Conservation (phyloP, 2,329 filamentous ascomycete species). For the Sporothrix brasiliensis region DNA sequence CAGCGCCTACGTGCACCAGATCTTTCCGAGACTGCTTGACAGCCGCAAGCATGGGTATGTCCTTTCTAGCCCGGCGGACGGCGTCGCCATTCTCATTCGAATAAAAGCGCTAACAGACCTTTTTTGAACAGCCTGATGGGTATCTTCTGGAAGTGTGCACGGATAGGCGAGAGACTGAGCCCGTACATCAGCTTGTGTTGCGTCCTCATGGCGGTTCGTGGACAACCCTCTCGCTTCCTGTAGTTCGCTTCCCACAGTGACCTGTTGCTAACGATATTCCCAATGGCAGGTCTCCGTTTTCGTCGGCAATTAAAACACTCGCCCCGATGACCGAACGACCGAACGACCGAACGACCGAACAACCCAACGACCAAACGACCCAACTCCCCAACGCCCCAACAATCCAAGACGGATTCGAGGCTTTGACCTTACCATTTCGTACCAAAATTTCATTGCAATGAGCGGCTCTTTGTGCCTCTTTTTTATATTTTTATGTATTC, state of each 20-base stretch:
- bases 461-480: not conserved
- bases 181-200: conserved; percentile 96
- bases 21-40: conserved; percentile 88
- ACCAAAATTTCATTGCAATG: not conserved
- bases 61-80: not conserved
- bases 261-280: conserved; percentile 22
- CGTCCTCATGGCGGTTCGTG: conserved; percentile 80
- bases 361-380: not conserved
- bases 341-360: not conserved
- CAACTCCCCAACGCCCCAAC: not conserved
- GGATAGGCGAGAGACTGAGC: conserved; percentile 88
- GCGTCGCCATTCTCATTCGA: not conserved
- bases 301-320: conserved; percentile 31
- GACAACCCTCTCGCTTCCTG: not conserved
- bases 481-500: not conserved
- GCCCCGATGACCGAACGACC: not conserved
- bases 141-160: conserved; percentile 93
- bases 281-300: conserved; percentile 34
- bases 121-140: conserved; percentile 65
- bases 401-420: not conserved
- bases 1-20: conserved; percentile 87
- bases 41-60: conserved; percentile 76
- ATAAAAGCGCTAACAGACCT: not conserved
- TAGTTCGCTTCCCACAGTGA: no score
- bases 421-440: not conserved